phyloP scores from a whole-genome alignment of 441 rosid species.

The Pelargonium hybrid region DNA sequence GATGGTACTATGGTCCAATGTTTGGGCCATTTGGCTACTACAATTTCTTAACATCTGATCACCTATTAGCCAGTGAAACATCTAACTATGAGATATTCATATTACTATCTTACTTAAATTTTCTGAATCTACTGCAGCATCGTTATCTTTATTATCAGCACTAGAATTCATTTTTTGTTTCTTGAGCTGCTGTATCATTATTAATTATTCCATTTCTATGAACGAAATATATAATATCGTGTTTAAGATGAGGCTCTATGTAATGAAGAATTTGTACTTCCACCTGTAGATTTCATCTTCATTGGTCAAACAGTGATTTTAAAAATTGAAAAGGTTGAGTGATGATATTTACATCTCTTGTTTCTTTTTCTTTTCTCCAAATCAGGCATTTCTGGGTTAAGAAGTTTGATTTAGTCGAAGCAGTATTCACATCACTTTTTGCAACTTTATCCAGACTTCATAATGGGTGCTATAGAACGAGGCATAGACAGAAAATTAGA shows the following conservation, averaged over 20 bases:
- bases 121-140: background rate
- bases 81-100: background rate
- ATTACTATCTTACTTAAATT: background rate
- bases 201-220: background rate
- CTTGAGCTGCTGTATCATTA: background rate
- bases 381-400: background rate
- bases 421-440: background rate
- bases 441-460: constrained; percentile 6
- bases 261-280: background rate
- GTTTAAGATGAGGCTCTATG: background rate
- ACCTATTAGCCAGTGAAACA: background rate
- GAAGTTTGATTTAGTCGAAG: background rate
- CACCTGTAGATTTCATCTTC: background rate
- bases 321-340: background rate
- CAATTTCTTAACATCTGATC: background rate
- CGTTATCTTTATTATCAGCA: background rate
- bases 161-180: background rate
- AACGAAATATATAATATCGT: background rate
- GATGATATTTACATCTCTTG: background rate
- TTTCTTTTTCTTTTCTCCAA: background rate
- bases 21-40: background rate
- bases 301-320: background rate
- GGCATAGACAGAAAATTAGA: constrained; percentile 20
- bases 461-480: constrained; percentile 33
- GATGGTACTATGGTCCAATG: background rate